These are phyloP conservation scores for Auxenochlorella pyrenoidosa DNA, from an alignment of 139 green algal species.

Conservation along the genomic window DNA sequence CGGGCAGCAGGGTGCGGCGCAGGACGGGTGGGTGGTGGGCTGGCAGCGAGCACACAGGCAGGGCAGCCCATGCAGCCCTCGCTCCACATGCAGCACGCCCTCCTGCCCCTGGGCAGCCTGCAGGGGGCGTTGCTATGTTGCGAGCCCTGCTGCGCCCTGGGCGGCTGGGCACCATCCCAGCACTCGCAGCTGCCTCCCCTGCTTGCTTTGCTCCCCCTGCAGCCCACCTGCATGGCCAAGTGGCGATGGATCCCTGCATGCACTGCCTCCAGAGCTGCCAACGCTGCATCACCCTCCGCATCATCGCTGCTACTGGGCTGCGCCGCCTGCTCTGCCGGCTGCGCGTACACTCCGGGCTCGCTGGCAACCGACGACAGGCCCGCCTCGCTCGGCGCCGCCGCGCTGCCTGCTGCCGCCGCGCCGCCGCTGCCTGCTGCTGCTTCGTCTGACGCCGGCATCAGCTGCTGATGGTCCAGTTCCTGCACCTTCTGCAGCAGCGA, in stretches of 20 bases:
- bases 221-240: slow-evolving; percentile 54
- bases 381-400: neutral
- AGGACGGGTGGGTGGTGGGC: no score
- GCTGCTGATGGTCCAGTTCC: slow-evolving; percentile 24
- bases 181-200: no score
- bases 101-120: no score
- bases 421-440: neutral
- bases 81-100: no score
- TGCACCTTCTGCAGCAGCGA: slow-evolving; percentile 43
- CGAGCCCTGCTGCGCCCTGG: no score
- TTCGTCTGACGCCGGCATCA: neutral
- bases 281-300: neutral
- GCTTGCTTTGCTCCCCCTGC: no score
- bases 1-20: no score
- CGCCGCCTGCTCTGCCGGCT: neutral
- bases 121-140: no score
- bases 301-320: neutral
- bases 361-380: neutral
- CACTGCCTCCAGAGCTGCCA: slow-evolving; percentile 35
- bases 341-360: neutral
- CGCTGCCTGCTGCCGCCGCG: neutral
- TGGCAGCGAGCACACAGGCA: no score
- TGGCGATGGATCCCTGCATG: slow-evolving; percentile 43
- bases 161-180: no score
- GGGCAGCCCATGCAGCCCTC: no score